Evolutionary conservation across 2,329 filamentous ascomycete species (phyloP).

Genomic region (Escovopsis sp.): DNA sequence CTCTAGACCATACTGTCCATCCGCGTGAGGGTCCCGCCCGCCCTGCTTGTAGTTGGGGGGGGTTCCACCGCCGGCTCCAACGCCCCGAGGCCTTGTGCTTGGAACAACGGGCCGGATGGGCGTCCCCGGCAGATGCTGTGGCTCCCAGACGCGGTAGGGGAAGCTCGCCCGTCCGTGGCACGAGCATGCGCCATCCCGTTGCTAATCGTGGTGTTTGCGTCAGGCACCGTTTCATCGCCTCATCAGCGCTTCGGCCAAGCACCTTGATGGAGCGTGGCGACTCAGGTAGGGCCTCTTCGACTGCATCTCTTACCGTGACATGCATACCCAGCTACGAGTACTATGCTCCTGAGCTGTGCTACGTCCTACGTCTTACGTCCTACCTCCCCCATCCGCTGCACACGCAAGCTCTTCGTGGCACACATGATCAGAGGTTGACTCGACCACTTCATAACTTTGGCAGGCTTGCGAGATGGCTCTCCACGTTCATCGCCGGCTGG

Average conservation of each 20-base stretch:
- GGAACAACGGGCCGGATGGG: too few relatives aligned
- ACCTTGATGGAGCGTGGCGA: conserved; percentile 12
- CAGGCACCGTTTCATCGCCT: conserved; percentile 18
- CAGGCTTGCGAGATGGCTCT: conserved; percentile 43
- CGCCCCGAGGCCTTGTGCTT: too few relatives aligned
- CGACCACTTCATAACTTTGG: not conserved
- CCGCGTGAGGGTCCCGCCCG: too few relatives aligned
- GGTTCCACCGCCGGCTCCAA: too few relatives aligned
- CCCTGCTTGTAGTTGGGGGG: too few relatives aligned
- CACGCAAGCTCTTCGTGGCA: not conserved
- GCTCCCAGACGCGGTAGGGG: not conserved
- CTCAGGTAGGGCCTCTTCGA: conserved; percentile 12
- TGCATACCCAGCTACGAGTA: too few relatives aligned
- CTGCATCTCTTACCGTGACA: too few relatives aligned
- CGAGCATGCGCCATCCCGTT: not conserved
- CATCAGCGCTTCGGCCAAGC: conserved; percentile 12
- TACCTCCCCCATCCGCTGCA: not conserved
- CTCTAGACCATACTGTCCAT: too few relatives aligned
- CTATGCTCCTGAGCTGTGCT: too few relatives aligned
- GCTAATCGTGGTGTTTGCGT: conserved; percentile 2
- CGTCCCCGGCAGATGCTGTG: not conserved
- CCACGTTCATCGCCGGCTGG: conserved; percentile 44
- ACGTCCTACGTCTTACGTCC: conserved; percentile 1
- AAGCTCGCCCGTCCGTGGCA: not conserved
- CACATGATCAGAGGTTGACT: conserved; percentile 1